Conservation (phyloP, 768 basidiomycete genomes). For the Lactifluus piperatus region DNA sequence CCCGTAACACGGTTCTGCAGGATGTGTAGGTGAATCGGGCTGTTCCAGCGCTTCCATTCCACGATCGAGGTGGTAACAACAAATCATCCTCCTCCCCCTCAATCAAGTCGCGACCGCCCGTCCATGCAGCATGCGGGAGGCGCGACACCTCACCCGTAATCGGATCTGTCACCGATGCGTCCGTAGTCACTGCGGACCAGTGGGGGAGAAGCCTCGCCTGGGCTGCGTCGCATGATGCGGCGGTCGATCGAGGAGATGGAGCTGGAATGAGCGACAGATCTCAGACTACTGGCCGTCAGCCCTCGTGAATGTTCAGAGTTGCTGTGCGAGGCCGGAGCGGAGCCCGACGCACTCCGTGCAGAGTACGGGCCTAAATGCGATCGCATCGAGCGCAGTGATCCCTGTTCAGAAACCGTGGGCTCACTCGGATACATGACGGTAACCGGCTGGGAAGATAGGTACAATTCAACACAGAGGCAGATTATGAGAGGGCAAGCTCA, state of each 20-base stretch:
- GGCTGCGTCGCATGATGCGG: constrained; percentile 15
- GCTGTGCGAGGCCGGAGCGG: constrained; percentile 39
- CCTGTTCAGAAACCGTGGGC: constrained; percentile 46
- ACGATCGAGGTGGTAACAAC: background rate
- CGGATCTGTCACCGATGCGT: constrained; percentile 26
- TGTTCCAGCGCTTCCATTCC: constrained; percentile 18
- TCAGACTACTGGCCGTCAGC: constrained; percentile 29
- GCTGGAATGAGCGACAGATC: constrained; percentile 38
- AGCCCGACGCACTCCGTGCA: constrained; percentile 38
- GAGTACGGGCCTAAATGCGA: constrained; percentile 45
- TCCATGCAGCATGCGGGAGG: constrained; percentile 21
- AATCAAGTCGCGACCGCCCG: constrained; percentile 11
- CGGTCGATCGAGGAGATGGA: constrained; percentile 51
- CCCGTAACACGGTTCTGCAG: constrained; percentile 15
- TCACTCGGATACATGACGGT: constrained; percentile 36
- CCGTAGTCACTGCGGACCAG: constrained; percentile 30
- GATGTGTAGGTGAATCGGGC: constrained; percentile 9
- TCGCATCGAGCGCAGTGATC: constrained; percentile 55
- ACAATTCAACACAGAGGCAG: no score
- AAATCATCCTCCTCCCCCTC: background rate
- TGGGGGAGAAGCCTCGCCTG: constrained; percentile 23
- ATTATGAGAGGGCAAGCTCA: no score
- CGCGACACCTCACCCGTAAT: constrained; percentile 27
- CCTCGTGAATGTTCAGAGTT: constrained; percentile 36
- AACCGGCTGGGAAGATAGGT: constrained; percentile 28